phyloP scores from a whole-genome alignment of 2,329 filamentous ascomycete genomes.

The Microcera coccophila region DNA sequence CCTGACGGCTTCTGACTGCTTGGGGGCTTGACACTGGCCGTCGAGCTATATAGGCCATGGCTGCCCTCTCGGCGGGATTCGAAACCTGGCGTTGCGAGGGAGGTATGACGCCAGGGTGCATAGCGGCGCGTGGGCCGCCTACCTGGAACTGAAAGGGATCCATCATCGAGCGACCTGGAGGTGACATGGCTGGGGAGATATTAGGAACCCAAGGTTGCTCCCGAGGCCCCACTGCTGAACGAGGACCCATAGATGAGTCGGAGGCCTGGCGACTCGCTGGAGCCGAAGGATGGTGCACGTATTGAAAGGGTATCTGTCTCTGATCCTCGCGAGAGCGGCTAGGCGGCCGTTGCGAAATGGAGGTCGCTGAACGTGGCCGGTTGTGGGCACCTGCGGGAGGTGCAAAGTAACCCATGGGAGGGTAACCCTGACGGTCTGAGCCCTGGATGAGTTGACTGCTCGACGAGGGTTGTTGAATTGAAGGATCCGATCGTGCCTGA shows the following conservation, averaged over 20 bases:
- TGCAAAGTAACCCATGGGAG: slow-evolving; percentile 51
- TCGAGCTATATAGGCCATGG: slow-evolving; percentile 23
- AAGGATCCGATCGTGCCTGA: slow-evolving; percentile 31
- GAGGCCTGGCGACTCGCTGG: slow-evolving; percentile 41
- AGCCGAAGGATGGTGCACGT: slow-evolving; percentile 33
- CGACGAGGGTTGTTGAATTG: slow-evolving; percentile 38
- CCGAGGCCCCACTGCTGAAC: slow-evolving; percentile 30
- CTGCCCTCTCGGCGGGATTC: slow-evolving; percentile 34
- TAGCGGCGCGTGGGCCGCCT: slow-evolving; percentile 38
- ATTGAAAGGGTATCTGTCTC: slow-evolving; percentile 43
- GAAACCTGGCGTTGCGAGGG: slow-evolving; percentile 36
- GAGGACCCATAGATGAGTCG: slow-evolving; percentile 37
- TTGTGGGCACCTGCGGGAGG: slow-evolving; percentile 41
- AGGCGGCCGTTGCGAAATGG: slow-evolving; percentile 37
- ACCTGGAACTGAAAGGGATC: slow-evolving; percentile 55
- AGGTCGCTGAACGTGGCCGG: slow-evolving; percentile 41
- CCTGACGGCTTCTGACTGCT: slow-evolving; percentile 32
- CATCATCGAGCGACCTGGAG: slow-evolving; percentile 22
- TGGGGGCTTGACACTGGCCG: slow-evolving; percentile 25
- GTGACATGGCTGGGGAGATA: slow-evolving; percentile 24
- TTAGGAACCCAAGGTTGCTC: slow-evolving; percentile 30
- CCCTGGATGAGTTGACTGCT: slow-evolving; percentile 33
- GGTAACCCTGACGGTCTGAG: slow-evolving; percentile 36
- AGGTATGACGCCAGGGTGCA: slow-evolving; percentile 31
- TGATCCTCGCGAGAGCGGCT: slow-evolving; percentile 34